Evolutionary conservation across 1,284 basidiomycete genomes (phyloP), one percentile per base, ranked within the genome.

Genomic region (Pyrrhoderma lamaoense): DNA sequence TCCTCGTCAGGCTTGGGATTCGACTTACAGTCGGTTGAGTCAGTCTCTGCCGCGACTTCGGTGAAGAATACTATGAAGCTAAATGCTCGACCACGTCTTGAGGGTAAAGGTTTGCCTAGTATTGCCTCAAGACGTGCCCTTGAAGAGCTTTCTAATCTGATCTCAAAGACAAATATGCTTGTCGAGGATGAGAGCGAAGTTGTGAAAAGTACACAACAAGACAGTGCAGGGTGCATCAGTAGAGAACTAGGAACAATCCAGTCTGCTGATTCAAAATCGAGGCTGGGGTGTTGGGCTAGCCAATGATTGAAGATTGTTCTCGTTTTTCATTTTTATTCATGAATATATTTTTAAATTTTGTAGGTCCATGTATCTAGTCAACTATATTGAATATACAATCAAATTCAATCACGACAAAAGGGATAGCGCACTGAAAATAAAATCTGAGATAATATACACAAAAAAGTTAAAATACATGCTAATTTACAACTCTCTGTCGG

Each of bases 401-500:
- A n/a, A n/a, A n/a, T n/a, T n/a, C n/a, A n/a, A n/a, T n/a, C n/a
- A n/a, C n/a, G n/a, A n/a, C n/a, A n/a, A n/a, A n/a, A n/a, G n/a
- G n/a, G n/a, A n/a, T n/a, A n/a, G n/a, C n/a, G n/a, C n/a, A n/a
- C n/a, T n/a, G n/a, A n/a, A n/a, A n/a, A n/a, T n/a, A n/a, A n/a
- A n/a, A n/a, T n/a, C n/a, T n/a, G n/a, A n/a, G n/a, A n/a, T n/a
- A n/a, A n/a, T n/a, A n/a, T n/a, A n/a, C n/a, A n/a, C n/a, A n/a
- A n/a, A n/a, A n/a, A n/a, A n/a, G n/a, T n/a, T n/a, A n/a, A n/a
- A n/a, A n/a, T n/a, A n/a, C n/a, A n/a, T n/a, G n/a, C n/a, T n/a
- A n/a, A n/a, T n/a, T n/a, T n/a, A n/a, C n/a, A 40, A 14, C 66
- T 67, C 65, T 63, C 64, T 65, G 65, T 62, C 65, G 63, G 66